Evolutionary conservation across 2,329 filamentous ascomycete species (phyloP), one percentile per base, ranked within the genome.

Genomic region (Amphichorda felina): DNA sequence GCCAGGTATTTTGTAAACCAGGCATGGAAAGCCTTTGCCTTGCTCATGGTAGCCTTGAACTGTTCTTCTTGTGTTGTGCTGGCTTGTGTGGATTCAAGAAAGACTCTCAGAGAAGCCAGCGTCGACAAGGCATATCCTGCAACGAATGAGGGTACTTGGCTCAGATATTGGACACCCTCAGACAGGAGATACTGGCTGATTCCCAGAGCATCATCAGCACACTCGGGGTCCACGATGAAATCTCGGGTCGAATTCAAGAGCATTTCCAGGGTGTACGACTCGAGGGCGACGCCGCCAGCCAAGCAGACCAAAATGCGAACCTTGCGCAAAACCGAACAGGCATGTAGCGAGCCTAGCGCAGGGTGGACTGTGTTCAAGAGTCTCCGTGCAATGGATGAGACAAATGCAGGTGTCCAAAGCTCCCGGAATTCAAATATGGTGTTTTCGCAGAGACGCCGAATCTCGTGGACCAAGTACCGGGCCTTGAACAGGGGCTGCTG

Each of bases 241-340:
- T 78, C 76, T 8, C 82, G 71, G 15, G 94, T 66, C 2, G 82
- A 80, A 47, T 87, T 83, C 2, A 98, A 66, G 1, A 94, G 67
- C 83, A 95, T 91, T 54, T 98, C 85, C 11, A 95, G 56, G 9
- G 86, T 83, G 50, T 96, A 96, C 0, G 81, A 82, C 28, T 75
- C 63, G 17, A 81, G 65, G n/a, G 82, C 83, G 34, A 78, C 68
- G 1, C 73, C 54, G 0, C 86, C 87, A 18, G 86, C 81, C 31
- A 96, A 62, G 40, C 77, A 82, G 18, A 96, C 70, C 13, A 96
- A 60, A 8, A 95, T 72, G 24, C 87, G 73, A 32, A 96, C 70
- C 51, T 93, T 94, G 27, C 88, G 79, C 35, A 98, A 70, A 4
- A 94, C 77, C 2, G 86, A 81, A 51, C 86, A 91, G 26, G 84